Base-by-base conservation (phyloP, 2,329 filamentous ascomycete genomes). In the Cryoendolithus antarcticus region DNA sequence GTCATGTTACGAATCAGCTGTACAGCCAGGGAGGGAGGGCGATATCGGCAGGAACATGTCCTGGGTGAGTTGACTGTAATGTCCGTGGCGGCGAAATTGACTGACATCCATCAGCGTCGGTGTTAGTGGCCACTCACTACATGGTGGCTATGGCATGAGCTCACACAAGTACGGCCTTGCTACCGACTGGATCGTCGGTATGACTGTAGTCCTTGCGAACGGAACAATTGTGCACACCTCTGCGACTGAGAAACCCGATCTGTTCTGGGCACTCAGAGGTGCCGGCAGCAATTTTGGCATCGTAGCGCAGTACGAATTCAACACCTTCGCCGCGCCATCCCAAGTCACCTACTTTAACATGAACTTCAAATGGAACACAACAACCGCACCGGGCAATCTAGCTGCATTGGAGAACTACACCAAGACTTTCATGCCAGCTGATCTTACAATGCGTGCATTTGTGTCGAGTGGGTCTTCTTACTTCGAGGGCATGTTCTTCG, bases 201-300 rank as follows among this genome's bases (percentile, higher is more conserved):
- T 45, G 34, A 43, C 40, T 10, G 40, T 43, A 21, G 38, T 45
- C 6, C 35, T 43, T 11, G 43, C 43, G 4, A 43, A 45, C 12
- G 43, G 31, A 3, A 37, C 43, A 8, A 40, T 40, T 6, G 9
- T 34, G 7, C 33, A 33, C n/a, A 30, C 32, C 15, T 40, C 30
- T 35, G 37, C 37, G 10, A 45, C 35, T 12, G 24, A 44, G 9
- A 29, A 44, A 19, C 28, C 45, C 1, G 47, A 52, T 37, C 40
- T 52, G 13, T 50, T 48, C 40, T 51, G 46, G 47, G 48, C 46
- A 9, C 34, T 50, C 4, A 38, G 39, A 12, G 49, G 48, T n/a
- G 48, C 45, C 4, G 44, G 45, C 7, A 42, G 38, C 32, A 46
- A 41, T 21, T 49, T 51, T 29, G 47, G 49, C 12, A 39, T 52